Conservation (phyloP, 2,329 filamentous ascomycete genomes). For the Penicillium sp. region DNA sequence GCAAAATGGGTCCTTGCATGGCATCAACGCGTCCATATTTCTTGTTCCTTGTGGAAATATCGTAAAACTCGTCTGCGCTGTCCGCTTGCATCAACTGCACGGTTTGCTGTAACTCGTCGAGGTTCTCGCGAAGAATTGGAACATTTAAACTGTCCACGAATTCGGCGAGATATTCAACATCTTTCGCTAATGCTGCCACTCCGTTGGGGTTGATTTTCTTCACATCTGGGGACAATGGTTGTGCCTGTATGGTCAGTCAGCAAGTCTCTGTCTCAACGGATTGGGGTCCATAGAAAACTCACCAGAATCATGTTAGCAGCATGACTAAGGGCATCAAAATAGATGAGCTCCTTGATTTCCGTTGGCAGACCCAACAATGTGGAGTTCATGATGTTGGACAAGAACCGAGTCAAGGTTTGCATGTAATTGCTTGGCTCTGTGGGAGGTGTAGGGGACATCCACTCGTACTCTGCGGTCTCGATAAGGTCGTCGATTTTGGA, state of each 20-base stretch:
- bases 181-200: constrained; percentile 74
- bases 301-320: constrained; percentile 82
- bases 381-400: constrained; percentile 95
- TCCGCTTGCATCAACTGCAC: constrained; percentile 81
- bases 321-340: constrained; percentile 93
- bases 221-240: constrained; percentile 76
- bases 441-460: constrained; percentile 64
- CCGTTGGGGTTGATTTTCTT: constrained; percentile 85
- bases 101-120: constrained; percentile 93
- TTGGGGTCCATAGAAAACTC: constrained; percentile 29
- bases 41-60: constrained; percentile 83
- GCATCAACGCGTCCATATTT: constrained; percentile 93
- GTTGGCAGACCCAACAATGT: constrained; percentile 89
- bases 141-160: constrained; percentile 89
- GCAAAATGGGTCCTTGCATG: constrained; percentile 77
- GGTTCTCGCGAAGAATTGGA: constrained; percentile 80
- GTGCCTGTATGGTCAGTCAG: constrained; percentile 51
- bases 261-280: not conserved
- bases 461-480: constrained; percentile 96
- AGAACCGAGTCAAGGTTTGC: constrained; percentile 87
- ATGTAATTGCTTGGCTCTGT: constrained; percentile 88
- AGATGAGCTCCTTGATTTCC: constrained; percentile 96
- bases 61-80: constrained; percentile 96
- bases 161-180: constrained; percentile 77
- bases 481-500: constrained; percentile 98